Percentiles rank a stretch among this genome's conserved stretches.
Conservation (phyloP, 495 filamentous ascomycete genomes). For the Neurospora pannonica region DNA sequence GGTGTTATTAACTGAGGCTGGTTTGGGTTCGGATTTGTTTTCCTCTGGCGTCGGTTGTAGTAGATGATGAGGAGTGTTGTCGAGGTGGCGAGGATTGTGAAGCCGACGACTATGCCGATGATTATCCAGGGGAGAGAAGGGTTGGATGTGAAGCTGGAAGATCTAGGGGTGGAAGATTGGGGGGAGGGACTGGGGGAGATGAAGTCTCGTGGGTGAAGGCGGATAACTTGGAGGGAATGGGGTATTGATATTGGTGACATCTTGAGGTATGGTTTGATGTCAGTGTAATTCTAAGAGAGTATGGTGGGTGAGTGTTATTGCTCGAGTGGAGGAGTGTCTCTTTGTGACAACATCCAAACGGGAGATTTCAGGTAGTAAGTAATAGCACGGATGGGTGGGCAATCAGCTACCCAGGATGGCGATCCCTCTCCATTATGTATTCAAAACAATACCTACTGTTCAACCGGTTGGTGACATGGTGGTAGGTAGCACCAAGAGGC, state of each 20-base stretch:
- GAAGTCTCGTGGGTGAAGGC: background rate
- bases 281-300: background rate
- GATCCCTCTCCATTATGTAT: background rate
- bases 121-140: constrained; percentile 20
- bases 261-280: background rate
- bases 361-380: background rate
- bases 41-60: constrained; percentile 15
- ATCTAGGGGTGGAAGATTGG: background rate
- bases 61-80: constrained; percentile 13
- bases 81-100: constrained; percentile 18
- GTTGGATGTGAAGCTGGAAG: background rate
- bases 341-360: background rate
- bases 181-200: background rate
- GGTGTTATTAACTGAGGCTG: constrained; percentile 9
- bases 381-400: background rate
- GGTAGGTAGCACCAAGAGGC: background rate
- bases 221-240: no score
- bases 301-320: background rate
- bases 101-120: constrained; percentile 17
- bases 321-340: background rate
- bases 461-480: background rate
- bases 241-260: background rate
- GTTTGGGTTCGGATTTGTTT: constrained; percentile 11
- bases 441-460: background rate
- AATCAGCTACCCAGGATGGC: background rate